phyloP scores from a whole-genome alignment of 345 rosid species.

The Dovyalis caffra region DNA sequence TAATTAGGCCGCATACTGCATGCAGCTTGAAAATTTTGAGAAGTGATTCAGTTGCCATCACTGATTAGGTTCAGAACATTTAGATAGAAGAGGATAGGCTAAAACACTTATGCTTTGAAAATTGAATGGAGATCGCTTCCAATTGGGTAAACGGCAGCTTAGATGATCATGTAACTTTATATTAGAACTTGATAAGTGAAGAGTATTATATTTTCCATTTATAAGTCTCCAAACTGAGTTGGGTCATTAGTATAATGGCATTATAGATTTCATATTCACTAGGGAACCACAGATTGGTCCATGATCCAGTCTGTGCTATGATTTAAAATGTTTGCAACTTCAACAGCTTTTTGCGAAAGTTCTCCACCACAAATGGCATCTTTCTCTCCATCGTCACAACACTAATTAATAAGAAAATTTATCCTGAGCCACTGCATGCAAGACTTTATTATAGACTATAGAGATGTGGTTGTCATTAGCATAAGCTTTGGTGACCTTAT shows the following conservation, averaged over 20 bases:
- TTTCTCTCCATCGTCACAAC: neutral
- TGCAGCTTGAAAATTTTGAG: neutral
- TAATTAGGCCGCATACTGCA: neutral
- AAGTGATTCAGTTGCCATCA: neutral
- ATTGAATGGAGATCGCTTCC: neutral
- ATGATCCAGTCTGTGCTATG: neutral
- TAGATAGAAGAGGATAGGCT: neutral
- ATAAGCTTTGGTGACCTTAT: neutral
- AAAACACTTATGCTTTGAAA: neutral
- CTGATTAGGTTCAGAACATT: neutral
- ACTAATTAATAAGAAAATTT: neutral
- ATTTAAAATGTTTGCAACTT: neutral
- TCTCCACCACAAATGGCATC: neutral
- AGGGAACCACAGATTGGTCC: neutral
- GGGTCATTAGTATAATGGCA: neutral
- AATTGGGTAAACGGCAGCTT: neutral
- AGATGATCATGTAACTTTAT: neutral
- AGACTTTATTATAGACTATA: neutral
- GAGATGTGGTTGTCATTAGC: neutral
- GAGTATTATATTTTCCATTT: neutral
- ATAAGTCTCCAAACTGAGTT: neutral
- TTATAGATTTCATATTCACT: neutral
- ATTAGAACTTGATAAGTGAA: neutral
- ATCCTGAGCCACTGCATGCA: neutral
- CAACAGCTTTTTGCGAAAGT: neutral